A percentile compares a stretch with the other conserved stretches of the same genome.
These are phyloP conservation scores for Arachis monticola DNA, from an alignment of 331 rosid genomes.

Conservation along the genomic window DNA sequence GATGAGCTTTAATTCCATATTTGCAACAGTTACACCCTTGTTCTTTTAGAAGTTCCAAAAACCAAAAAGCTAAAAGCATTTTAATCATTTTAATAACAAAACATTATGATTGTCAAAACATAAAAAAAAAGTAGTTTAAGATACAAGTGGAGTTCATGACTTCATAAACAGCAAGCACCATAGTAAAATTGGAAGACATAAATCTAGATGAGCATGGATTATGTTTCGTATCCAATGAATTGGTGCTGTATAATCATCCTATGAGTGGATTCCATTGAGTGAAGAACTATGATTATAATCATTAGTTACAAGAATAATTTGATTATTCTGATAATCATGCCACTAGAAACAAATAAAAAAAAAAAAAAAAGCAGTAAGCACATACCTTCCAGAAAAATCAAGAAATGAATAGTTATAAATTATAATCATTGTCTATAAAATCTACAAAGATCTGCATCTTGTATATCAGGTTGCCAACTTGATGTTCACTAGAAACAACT, in stretches of 20 bases:
- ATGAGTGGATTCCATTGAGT: conserved; percentile 26
- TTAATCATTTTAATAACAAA: background rate
- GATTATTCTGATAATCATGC: background rate
- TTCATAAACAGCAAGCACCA: conserved; percentile 5
- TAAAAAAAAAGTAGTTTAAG: background rate
- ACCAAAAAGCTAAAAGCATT: background rate
- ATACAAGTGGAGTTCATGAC: background rate
- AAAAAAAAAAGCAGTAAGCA: conserved; percentile 17
- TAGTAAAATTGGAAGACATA: conserved; percentile 14
- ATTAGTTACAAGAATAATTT: conserved; percentile 19
- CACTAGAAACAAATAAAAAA: background rate
- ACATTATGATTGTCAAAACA: conserved; percentile 16
- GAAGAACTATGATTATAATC: conserved; percentile 23
- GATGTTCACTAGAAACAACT: conserved; percentile 5
- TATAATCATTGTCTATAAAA: background rate
- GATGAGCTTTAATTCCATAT: background rate
- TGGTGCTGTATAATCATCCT: conserved; percentile 18
- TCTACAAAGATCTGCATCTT: conserved; percentile 11
- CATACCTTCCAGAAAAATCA: background rate
- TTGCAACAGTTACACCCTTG: background rate
- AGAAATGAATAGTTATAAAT: conserved; percentile 12
- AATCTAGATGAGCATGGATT: conserved; percentile 24
- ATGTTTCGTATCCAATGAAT: conserved; percentile 32
- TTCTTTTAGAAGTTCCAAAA: background rate
- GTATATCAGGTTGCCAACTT: conserved; percentile 15